phyloP scores from a whole-genome alignment of 108 stramenopile species.

The Cyclotella atomus region DNA sequence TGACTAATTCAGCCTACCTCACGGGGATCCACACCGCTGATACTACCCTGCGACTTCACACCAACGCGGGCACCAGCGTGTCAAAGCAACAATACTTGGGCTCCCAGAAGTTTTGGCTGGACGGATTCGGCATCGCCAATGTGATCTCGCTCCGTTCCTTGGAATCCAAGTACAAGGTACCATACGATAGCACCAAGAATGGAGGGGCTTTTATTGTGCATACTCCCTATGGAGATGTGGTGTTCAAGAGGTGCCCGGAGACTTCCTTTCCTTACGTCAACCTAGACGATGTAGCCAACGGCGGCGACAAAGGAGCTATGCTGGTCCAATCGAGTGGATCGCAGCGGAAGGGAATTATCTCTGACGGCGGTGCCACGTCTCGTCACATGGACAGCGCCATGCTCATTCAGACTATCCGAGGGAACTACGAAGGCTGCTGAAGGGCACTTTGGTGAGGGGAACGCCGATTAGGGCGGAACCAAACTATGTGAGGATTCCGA shows the following conservation, averaged over 20 bases:
- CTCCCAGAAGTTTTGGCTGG: constrained; percentile 40
- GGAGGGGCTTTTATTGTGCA: neutral
- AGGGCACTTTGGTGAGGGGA: neutral
- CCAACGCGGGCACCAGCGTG: neutral
- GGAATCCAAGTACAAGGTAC: constrained; percentile 15
- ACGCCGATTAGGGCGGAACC: neutral
- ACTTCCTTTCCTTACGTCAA: constrained; percentile 7
- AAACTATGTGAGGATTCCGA: neutral
- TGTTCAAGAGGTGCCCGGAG: neutral
- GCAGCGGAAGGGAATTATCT: neutral
- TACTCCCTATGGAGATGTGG: neutral
- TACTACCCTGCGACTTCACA: neutral
- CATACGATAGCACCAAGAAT: constrained; percentile 29
- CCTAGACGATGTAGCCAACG: neutral
- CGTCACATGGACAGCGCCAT: too few species aligned
- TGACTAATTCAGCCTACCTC: neutral
- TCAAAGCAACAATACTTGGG: constrained; percentile 15
- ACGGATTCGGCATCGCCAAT: constrained; percentile 49
- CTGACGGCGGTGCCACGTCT: neutral
- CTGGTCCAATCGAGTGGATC: neutral
- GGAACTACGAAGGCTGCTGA: neutral
- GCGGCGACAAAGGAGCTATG: neutral
- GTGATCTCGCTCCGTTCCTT: constrained; percentile 41
- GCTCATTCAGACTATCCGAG: neutral
- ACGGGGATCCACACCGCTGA: neutral